Evolutionary conservation across 345 rosid genomes (phyloP).

Genomic region (Populus simonii): DNA sequence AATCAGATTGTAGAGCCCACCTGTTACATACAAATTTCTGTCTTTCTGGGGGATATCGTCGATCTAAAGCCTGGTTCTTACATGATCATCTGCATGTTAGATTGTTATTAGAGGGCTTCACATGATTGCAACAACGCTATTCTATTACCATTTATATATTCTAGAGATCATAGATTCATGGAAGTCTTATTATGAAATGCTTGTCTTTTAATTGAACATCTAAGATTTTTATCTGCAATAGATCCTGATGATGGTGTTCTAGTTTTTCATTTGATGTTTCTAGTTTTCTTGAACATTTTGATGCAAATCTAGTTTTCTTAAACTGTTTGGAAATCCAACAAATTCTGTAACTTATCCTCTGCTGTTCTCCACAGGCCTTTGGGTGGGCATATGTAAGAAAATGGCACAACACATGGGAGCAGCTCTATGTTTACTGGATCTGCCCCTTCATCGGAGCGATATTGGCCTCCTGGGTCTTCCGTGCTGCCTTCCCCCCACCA

Average conservation of each 20-base stretch:
- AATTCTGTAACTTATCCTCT: not conserved
- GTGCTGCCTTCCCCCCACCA: constrained; percentile 52
- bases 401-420: constrained; percentile 88
- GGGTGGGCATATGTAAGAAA: constrained; percentile 91
- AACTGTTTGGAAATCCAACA: no score
- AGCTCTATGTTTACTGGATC: constrained; percentile 85
- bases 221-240: no score
- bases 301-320: no score
- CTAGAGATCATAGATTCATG: no score
- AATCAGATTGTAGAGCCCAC: not conserved
- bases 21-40: not conserved
- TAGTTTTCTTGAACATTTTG: no score
- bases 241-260: no score
- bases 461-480: constrained; percentile 71
- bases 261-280: no score
- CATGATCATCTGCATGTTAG: not conserved
- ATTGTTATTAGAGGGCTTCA: no score
- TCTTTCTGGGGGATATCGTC: not conserved
- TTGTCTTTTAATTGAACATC: no score
- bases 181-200: no score
- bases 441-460: constrained; percentile 82
- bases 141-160: no score
- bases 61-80: not conserved
- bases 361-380: constrained; percentile 54
- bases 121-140: no score